A percentile compares a stretch with the other conserved stretches of the same genome.
phyloP scores from a whole-genome alignment of 768 basidiomycete species.

The Kwoniella botswanensis region DNA sequence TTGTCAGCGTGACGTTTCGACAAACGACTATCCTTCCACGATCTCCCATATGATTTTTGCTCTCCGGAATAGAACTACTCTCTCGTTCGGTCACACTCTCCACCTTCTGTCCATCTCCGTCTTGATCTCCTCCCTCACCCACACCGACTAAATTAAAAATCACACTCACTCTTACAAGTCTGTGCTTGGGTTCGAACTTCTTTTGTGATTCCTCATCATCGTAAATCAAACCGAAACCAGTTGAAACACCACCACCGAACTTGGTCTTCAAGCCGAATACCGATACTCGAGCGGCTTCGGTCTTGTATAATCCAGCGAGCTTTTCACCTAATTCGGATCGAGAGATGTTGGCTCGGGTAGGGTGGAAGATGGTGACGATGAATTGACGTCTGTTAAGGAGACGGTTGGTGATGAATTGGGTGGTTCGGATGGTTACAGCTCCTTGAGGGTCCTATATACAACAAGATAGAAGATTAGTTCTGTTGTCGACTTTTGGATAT shows the following conservation, averaged over 20 bases:
- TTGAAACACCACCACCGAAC: slow-evolving; percentile 97
- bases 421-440: slow-evolving; percentile 93
- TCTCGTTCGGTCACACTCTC: not conserved
- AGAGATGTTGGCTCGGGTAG: slow-evolving; percentile 91
- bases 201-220: slow-evolving; percentile 92
- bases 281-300: slow-evolving; percentile 85
- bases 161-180: slow-evolving; percentile 85
- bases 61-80: no score
- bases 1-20: slow-evolving; percentile 6
- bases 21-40: not conserved
- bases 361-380: slow-evolving; percentile 74
- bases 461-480: slow-evolving; percentile 7
- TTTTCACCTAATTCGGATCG: slow-evolving; percentile 90
- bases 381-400: slow-evolving; percentile 95
- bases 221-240: slow-evolving; percentile 96
- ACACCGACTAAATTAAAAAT: not conserved
- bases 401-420: slow-evolving; percentile 99
- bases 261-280: slow-evolving; percentile 90
- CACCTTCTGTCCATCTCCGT: not conserved
- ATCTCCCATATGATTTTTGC: not conserved
- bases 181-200: slow-evolving; percentile 96
- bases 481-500: not conserved
- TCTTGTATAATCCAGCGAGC: slow-evolving; percentile 90
- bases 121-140: not conserved
- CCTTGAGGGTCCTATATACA: slow-evolving; percentile 60